phyloP scores from a whole-genome alignment of 1,284 basidiomycete genomes.

The Cutaneotrichosporon sp. region DNA sequence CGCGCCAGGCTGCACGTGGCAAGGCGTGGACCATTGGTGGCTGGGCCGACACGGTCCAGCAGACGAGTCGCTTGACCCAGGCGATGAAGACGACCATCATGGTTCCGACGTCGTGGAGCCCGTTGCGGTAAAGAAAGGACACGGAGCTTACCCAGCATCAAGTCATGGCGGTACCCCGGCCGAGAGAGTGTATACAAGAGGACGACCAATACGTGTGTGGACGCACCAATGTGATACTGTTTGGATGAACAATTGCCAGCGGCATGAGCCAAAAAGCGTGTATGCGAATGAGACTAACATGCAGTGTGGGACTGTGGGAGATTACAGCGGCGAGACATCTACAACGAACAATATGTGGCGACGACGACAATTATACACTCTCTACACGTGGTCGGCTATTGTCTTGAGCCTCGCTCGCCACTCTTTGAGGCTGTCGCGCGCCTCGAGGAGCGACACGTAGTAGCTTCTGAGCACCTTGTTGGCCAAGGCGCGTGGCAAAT shows the following conservation, averaged over 20 bases:
- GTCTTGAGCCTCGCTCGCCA: background rate
- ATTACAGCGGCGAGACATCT: too few relatives aligned
- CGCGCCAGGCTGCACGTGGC: conserved; percentile 73
- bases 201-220: too few relatives aligned
- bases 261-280: too few relatives aligned
- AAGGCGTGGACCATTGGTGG: conserved; percentile 87
- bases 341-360: too few relatives aligned
- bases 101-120: conserved; percentile 44
- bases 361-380: too few relatives aligned
- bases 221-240: too few relatives aligned
- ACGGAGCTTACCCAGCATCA: background rate
- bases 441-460: conserved; percentile 2
- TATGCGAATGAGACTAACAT: too few relatives aligned
- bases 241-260: too few relatives aligned
- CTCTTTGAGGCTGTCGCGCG: background rate
- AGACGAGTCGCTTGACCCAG: conserved; percentile 45
- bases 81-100: conserved; percentile 44
- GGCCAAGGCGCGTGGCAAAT: background rate
- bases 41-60: conserved; percentile 85
- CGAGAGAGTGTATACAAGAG: too few relatives aligned
- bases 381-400: conserved; percentile 3
- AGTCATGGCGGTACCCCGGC: too few relatives aligned
- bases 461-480: conserved; percentile 3
- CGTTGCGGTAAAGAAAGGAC: conserved; percentile 21
- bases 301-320: too few relatives aligned